A percentile compares a stretch with the other conserved stretches of the same genome.
phyloP scores from a whole-genome alignment of 305 asterid genomes.

The Withania somnifera region DNA sequence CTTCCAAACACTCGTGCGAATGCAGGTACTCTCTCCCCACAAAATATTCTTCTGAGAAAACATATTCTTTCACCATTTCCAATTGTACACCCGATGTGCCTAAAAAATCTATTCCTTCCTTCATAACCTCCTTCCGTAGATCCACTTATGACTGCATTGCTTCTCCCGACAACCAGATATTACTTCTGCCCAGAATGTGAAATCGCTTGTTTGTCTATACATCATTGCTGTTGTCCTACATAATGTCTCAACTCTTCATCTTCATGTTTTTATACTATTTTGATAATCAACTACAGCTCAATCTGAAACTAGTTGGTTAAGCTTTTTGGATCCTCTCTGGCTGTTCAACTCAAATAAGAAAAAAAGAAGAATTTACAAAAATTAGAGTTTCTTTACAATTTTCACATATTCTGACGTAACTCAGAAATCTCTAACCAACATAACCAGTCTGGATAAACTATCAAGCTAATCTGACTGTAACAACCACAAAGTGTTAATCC shows the following conservation, averaged over 20 bases:
- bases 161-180: not conserved
- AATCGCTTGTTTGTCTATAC: not conserved
- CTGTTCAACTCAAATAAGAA: too few relatives aligned
- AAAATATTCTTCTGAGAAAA: not conserved
- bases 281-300: too few relatives aligned
- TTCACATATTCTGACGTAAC: not conserved
- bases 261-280: too few relatives aligned
- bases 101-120: not conserved
- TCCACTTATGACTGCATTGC: not conserved
- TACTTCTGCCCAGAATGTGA: not conserved
- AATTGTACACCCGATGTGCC: not conserved
- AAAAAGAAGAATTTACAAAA: too few relatives aligned
- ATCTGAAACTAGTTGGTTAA: not conserved
- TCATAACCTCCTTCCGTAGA: not conserved
- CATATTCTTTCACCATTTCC: not conserved
- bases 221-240: not conserved
- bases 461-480: not conserved
- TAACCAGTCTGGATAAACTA: not conserved
- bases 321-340: not conserved
- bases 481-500: not conserved
- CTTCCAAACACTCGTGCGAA: not conserved
- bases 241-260: not conserved
- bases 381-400: too few relatives aligned
- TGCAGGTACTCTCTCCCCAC: not conserved
- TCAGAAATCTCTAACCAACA: not conserved